Base-by-base conservation (phyloP, 2,329 filamentous ascomycete genomes). In the Rhynchosporium agropyri region DNA sequence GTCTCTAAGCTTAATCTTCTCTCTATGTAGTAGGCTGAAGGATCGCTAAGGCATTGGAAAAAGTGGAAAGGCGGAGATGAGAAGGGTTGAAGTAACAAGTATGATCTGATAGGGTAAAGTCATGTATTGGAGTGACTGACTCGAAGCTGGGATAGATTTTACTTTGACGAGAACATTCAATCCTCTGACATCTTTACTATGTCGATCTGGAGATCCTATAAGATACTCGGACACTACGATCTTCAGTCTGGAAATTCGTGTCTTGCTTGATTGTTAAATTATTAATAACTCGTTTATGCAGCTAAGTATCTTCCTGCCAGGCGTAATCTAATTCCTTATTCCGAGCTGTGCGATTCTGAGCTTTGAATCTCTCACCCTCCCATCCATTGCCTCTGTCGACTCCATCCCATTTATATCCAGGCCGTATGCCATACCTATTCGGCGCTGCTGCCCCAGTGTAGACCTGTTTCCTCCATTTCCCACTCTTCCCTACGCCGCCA, bases 401-500 rank as follows among this genome's bases (percentile, higher is more conserved):
- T 5, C 96, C 95, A 80, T 99, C 95, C 95, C 95, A 99, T 68
- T 91, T 82, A 79, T 96, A 92, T 0, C 95, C 96, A 0, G 95
- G 95, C 65, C 89, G 83, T 65, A 99, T 98, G 0, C 91, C 91
- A 78, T 98, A 98, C 26, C 95, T 84, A 81, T 99, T 99, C 50
- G 95, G 95, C 72, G 90, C 84, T 61, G 89, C 90, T 0, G 88
- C 83, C 0, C 94, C 95, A 64, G 86, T 79, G 75, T 98, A 99
- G 4, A 90, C 75, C 3, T 68, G 67, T 55, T 70, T 75, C 48
- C 28, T 45, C 58, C 58, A 60, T 15, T 53, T 53, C 46, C 70
- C 70, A 15, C 57, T 66, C 15, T 31, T 62, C 58, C 68, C 71
- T 38, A 60, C 70, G 2, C 69, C 69, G 29, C 67, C 67, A 46